Conservation (phyloP, 2,329 filamentous ascomycete genomes). For the Venturia carpophila region DNA sequence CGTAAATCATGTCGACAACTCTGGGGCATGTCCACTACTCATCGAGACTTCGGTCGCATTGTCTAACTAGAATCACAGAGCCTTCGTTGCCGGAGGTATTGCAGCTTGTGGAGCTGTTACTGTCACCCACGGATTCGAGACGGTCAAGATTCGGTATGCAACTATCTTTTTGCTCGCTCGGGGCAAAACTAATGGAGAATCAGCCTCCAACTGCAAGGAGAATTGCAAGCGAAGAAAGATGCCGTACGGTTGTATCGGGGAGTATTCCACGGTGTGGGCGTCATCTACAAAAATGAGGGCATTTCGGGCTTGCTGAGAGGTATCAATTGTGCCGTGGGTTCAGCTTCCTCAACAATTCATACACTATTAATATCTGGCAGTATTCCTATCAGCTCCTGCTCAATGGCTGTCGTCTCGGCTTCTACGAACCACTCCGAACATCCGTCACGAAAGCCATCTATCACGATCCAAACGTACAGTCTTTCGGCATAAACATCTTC, state of each 20-base stretch:
- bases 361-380: constrained; percentile 28
- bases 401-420: constrained; percentile 91
- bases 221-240: constrained; percentile 78
- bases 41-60: background rate
- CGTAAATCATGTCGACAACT: constrained; percentile 16
- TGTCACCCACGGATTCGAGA: constrained; percentile 96
- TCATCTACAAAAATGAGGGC: constrained; percentile 88
- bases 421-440: constrained; percentile 90
- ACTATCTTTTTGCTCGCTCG: background rate
- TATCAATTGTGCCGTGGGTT: constrained; percentile 66
- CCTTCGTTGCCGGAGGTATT: constrained; percentile 92
- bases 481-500: constrained; percentile 85
- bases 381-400: constrained; percentile 95
- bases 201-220: constrained; percentile 92
- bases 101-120: constrained; percentile 96
- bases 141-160: constrained; percentile 87
- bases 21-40: background rate
- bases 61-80: constrained; percentile 40
- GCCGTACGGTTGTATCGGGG: constrained; percentile 85
- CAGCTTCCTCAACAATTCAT: background rate
- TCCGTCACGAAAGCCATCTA: constrained; percentile 62
- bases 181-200: constrained; percentile 1
- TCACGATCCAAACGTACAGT: constrained; percentile 67
- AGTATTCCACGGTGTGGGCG: constrained; percentile 80
- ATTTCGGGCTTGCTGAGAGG: constrained; percentile 78